Percentiles rank a stretch among this genome's conserved stretches.
Conservation (phyloP, 352 stramenopile genomes). For the Saprolegnia parasitica region DNA sequence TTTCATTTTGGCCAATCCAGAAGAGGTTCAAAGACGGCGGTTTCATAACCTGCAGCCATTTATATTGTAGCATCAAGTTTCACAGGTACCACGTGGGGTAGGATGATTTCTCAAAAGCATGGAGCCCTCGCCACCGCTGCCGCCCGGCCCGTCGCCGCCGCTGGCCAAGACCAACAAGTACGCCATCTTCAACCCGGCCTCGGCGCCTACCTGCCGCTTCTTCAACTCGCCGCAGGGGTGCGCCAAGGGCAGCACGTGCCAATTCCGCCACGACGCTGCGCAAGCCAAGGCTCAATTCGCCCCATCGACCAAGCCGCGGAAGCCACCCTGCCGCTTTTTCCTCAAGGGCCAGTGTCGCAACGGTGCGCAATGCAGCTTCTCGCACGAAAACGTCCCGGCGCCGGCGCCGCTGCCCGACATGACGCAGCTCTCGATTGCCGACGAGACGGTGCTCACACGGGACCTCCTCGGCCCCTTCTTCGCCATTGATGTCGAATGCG, state of each 20-base stretch:
- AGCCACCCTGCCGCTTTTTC: constrained; percentile 33
- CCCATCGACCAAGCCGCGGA: constrained; percentile 11
- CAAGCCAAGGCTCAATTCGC: neutral
- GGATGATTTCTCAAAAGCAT: neutral
- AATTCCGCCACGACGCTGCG: constrained; percentile 49
- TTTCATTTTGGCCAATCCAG: no score
- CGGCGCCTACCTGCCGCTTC: constrained; percentile 49
- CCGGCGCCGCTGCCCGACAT: constrained; percentile 29
- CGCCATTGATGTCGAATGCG: constrained; percentile 91
- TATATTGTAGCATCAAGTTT: neutral
- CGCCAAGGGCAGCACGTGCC: constrained; percentile 58
- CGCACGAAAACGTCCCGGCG: constrained; percentile 9
- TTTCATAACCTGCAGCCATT: neutral
- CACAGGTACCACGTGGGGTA: neutral
- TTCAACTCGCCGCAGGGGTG: constrained; percentile 67
- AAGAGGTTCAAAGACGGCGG: no score
- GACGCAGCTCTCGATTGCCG: neutral
- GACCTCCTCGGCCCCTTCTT: constrained; percentile 53
- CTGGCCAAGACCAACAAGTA: constrained; percentile 11
- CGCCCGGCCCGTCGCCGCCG: no score
- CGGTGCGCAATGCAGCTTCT: constrained; percentile 9
- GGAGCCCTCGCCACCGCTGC: neutral
- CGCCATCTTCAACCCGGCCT: constrained; percentile 10
- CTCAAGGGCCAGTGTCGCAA: constrained; percentile 17
- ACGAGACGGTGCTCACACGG: constrained; percentile 17